Evolutionary conservation across 306 rosid species (phyloP), one percentile per base, ranked within the genome.

Genomic region (Quillaja saponaria): DNA sequence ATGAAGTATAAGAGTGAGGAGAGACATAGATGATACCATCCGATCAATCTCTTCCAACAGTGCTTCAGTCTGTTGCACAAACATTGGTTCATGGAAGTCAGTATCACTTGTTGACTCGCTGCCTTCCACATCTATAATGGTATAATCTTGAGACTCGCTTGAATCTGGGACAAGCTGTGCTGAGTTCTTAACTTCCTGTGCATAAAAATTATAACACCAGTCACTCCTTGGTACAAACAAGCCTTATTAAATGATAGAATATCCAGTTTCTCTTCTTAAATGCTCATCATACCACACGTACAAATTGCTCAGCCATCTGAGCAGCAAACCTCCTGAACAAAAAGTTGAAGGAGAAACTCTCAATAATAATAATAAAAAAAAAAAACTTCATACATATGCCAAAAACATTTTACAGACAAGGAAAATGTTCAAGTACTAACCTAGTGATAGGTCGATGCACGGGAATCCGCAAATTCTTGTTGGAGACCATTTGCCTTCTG

Each of bases 51-150:
- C 88, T 15, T 79, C 85, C 53, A 83, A 47, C 75, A 83, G 73
- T n/a, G 85, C 84, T 71, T 83, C 82, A 10, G 88, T 83, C 61
- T 79, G 85, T 35, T 76, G 81, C 55, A 83, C 88, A 59, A 72
- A 83, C 85, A 83, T 83, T 25, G 88, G 85, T 46, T 73, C 80
- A 6, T 71, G 49, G 7, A 16, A 45, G 14, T 72, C n/a, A n/a
- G n/a, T n/a, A n/a, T n/a, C 79, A 8, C 59, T 35, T 8, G 55
- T 67, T 7, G 21, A 65, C 67, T 60, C 61, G 5, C 45, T 18
- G 49, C 69, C 82, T 31, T 73, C 88, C 19, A 67, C 80, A 59
- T 73, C 88, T 48, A 44, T 33, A 39, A 73, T 72, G 51, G 58
- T 51, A 39, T 63, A 67, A 54, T 76, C 78, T 69, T 44, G 70